Conservation (phyloP, 2,329 filamentous ascomycete species). For the Fusarium kyushuense region DNA sequence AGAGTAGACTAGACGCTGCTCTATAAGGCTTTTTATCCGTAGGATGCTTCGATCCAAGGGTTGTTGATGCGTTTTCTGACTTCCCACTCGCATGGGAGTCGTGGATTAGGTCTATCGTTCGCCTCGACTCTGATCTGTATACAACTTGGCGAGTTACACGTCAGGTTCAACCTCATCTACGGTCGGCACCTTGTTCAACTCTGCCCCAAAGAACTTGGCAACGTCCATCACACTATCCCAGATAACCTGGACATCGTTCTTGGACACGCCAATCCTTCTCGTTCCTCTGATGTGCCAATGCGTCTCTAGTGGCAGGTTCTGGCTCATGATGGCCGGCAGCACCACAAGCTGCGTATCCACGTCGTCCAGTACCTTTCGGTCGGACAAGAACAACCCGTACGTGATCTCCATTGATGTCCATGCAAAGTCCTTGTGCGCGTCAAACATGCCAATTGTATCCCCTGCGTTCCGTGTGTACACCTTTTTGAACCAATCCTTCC, state of each 20-base stretch:
- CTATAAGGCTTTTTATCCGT: not conserved
- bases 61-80: not conserved
- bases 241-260: conserved; percentile 44
- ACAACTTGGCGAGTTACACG: conserved; percentile 22
- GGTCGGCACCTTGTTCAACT: conserved; percentile 45
- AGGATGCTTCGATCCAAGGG: not conserved
- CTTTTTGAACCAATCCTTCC: conserved; percentile 66
- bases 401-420: conserved; percentile 68
- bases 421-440: conserved; percentile 56
- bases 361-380: conserved; percentile 65
- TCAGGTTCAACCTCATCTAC: conserved; percentile 49
- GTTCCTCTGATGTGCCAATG: conserved; percentile 62
- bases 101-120: not conserved
- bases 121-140: not conserved
- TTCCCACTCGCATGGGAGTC: not conserved
- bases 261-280: conserved; percentile 46
- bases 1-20: not conserved
- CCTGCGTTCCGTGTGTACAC: conserved; percentile 65
- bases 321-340: conserved; percentile 67
- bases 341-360: conserved; percentile 68
- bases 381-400: conserved; percentile 69
- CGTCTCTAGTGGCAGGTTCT: conserved; percentile 65
- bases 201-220: conserved; percentile 44
- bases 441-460: conserved; percentile 52
- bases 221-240: conserved; percentile 45